Evolutionary conservation across 2,329 filamentous ascomycete species (phyloP).

Genomic region (Drechslerella dactyloides): DNA sequence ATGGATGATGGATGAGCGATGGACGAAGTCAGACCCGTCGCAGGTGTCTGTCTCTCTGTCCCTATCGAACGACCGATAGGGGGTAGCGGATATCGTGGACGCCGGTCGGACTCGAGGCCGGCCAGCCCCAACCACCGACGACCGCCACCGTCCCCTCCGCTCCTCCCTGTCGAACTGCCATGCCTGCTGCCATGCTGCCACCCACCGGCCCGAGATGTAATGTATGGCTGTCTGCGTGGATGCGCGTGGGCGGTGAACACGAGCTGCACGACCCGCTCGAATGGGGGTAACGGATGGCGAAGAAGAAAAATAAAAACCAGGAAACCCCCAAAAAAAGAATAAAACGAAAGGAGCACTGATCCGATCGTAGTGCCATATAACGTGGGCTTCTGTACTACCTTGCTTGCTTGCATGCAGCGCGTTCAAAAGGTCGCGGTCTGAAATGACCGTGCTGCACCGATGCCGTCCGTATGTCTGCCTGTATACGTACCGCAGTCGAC

Average conservation of each 20-base stretch:
- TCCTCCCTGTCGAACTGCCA: too few species aligned
- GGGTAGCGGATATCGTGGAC: too few species aligned
- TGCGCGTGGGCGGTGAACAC: conserved; percentile 1
- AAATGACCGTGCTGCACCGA: not conserved
- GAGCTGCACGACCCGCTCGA: not conserved
- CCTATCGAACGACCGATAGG: not conserved
- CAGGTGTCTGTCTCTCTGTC: conserved; percentile 20
- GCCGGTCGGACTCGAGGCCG: too few species aligned
- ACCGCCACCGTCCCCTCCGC: too few species aligned
- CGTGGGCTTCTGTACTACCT: conserved; percentile 4
- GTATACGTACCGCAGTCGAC: not conserved
- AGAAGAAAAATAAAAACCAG: not conserved
- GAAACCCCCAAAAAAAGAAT: not conserved
- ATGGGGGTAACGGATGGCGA: conserved; percentile 4
- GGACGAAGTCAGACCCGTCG: conserved; percentile 29
- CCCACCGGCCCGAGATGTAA: too few species aligned
- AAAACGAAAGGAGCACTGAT: not conserved
- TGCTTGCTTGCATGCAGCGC: not conserved
- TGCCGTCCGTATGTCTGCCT: not conserved
- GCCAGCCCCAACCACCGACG: too few species aligned
- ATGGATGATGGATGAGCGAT: conserved; percentile 1
- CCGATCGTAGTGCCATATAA: not conserved
- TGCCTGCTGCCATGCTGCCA: too few species aligned
- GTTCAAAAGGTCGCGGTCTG: not conserved
- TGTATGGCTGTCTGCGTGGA: not conserved